Evolutionary conservation across 176 grass and related monocot species (phyloP), one percentile per base, ranked within the genome.

Genomic region (Cenchrus americanus): DNA sequence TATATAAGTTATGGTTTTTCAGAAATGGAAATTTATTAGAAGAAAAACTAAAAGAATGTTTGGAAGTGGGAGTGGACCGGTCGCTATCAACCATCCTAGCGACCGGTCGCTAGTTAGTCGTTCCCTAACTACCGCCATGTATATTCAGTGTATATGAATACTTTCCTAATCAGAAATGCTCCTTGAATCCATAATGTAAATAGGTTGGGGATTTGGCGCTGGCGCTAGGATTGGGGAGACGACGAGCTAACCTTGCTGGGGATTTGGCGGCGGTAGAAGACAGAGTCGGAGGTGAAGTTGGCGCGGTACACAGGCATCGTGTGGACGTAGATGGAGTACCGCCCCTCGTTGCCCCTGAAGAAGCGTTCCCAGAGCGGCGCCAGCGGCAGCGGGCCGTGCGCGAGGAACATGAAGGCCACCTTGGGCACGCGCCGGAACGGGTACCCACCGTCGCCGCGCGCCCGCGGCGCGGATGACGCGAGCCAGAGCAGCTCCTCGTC

Each of bases 401-500:
- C 95, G 80, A 99, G 91, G 86, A 99, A 99, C 96, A 99, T 96
- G 74, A 99, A 99, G 14, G 96, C 96, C 37, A 96, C 44, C 69
- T 92, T 99, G 57, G 89, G 93, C 75, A 87, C 75, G 74, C 96
- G 92, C 27, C 11, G 50, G 48, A 92, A 99, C 75, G 91, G 96
- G 81, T 92, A 99, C 22, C 43, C 70, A 47, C 48, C 24, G 7
- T 44, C 8, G 61, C 21, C 71, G 24, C 83, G 89, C 23, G 83
- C 55, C n/a, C 58, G 78, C 43, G 96, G 93, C 69, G 83, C 83
- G 69, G 88, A 92, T 17, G 96, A 96, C 19, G 93, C 93, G 18
- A 89, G 93, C 96, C 96, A 99, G 7, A 99, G 84, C 55, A 99
- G 89, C 80, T 99, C 91, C 64, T 94, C 89, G 57, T 99, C 96